Evolutionary conservation across 306 rosid genomes (phyloP).

Genomic region (Vigna mungo): DNA sequence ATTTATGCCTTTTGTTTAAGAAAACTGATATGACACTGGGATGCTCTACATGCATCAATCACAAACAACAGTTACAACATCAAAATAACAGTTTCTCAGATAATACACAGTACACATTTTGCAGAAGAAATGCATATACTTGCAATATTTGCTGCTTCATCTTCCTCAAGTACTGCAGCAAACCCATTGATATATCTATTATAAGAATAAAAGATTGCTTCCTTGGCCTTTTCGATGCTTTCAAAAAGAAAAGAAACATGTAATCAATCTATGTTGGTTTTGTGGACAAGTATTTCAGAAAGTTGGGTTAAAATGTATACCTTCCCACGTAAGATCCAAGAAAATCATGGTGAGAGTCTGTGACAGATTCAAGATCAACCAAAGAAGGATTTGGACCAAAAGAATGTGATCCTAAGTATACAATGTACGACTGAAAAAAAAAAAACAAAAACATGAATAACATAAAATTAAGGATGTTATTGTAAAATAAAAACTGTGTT

Average conservation of each 20-base stretch:
- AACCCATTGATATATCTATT: slow-evolving; percentile 70
- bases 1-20: slow-evolving; percentile 45
- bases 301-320: slow-evolving; percentile 36
- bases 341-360: slow-evolving; percentile 55
- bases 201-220: slow-evolving; percentile 72
- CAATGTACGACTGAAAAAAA: slow-evolving; percentile 64
- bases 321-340: slow-evolving; percentile 65
- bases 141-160: slow-evolving; percentile 54
- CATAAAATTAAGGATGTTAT: neutral
- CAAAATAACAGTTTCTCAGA: neutral
- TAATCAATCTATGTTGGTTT: neutral
- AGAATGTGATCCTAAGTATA: slow-evolving; percentile 70
- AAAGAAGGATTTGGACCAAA: slow-evolving; percentile 41
- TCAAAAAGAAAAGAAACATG: neutral
- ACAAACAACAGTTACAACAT: neutral
- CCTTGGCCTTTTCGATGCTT: slow-evolving; percentile 59
- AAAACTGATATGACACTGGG: slow-evolving; percentile 69
- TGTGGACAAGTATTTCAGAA: neutral
- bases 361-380: slow-evolving; percentile 40
- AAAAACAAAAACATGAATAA: neutral
- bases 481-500: neutral
- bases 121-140: slow-evolving; percentile 46
- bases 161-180: slow-evolving; percentile 73
- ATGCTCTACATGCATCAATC: slow-evolving; percentile 50
- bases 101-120: neutral